These are phyloP conservation scores for Polygonum aviculare DNA, from an alignment of 148 eudicot genomes.

Conservation along the genomic window DNA sequence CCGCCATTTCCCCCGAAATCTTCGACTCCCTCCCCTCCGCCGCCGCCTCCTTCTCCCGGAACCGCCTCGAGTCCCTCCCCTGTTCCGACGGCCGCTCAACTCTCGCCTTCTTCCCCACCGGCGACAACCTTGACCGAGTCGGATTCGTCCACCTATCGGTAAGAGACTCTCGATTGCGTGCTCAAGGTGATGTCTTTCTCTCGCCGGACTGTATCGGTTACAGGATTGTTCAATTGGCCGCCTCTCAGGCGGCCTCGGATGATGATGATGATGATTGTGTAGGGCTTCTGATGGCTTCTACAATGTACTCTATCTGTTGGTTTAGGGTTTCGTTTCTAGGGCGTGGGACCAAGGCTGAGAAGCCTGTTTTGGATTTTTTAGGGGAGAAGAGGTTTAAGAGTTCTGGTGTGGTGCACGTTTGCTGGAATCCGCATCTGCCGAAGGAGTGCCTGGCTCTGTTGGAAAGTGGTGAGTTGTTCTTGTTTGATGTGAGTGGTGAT, in stretches of 20 bases:
- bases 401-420: not conserved
- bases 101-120: constrained; percentile 56
- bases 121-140: constrained; percentile 47
- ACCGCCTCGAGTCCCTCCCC: constrained; percentile 41
- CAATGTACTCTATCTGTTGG: constrained; percentile 17
- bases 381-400: not conserved
- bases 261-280: constrained; percentile 17
- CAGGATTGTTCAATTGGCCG: constrained; percentile 36
- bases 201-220: constrained; percentile 22
- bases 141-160: constrained; percentile 36
- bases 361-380: not conserved
- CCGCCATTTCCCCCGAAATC: constrained; percentile 21
- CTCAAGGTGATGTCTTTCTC: constrained; percentile 19
- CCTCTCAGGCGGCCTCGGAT: constrained; percentile 19
- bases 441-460: constrained; percentile 25
- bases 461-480: constrained; percentile 54
- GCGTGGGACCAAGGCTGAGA: not conserved
- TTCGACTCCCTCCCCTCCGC: constrained; percentile 1
- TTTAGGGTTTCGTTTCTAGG: not conserved
- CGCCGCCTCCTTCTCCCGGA: constrained; percentile 12
- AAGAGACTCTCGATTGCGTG: constrained; percentile 17
- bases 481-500: constrained; percentile 44
- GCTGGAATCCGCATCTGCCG: constrained; percentile 21
- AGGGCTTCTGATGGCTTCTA: constrained; percentile 61
- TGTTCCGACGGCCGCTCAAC: constrained; percentile 24